Conservation (phyloP, 2,329 filamentous ascomycete genomes). For the Calonectria pteridis region DNA sequence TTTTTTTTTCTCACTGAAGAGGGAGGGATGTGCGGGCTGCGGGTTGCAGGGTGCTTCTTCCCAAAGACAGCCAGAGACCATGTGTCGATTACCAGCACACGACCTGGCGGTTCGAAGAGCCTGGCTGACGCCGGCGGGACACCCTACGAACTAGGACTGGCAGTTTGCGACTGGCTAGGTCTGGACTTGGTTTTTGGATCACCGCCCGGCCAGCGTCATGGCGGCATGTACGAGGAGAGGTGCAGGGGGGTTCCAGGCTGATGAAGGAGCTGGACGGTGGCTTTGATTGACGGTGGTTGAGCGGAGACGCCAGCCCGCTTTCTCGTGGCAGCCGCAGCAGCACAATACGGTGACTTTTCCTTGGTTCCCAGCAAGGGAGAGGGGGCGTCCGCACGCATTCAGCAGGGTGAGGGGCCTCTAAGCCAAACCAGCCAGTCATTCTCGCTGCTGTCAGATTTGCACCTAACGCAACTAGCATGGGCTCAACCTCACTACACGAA, state of each 20-base stretch:
- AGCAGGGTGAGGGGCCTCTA: slow-evolving; percentile 10
- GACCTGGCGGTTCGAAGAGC: slow-evolving; percentile 35
- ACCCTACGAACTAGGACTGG: slow-evolving; percentile 38
- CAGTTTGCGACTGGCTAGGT: slow-evolving; percentile 37
- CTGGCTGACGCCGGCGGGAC: slow-evolving; percentile 37
- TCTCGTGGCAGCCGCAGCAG: slow-evolving; percentile 14
- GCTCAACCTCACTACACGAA: slow-evolving; percentile 9
- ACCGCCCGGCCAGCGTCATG: slow-evolving; percentile 41
- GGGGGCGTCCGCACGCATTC: slow-evolving; percentile 14
- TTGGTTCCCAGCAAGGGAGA: slow-evolving; percentile 20
- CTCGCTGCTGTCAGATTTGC: slow-evolving; percentile 13
- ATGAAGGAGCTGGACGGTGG: slow-evolving; percentile 44
- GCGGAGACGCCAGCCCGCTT: slow-evolving; percentile 26
- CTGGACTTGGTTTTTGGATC: slow-evolving; percentile 43
- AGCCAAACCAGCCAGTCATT: slow-evolving; percentile 13
- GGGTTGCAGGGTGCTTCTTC: slow-evolving; percentile 11
- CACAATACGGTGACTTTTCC: slow-evolving; percentile 25
- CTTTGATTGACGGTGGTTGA: slow-evolving; percentile 44
- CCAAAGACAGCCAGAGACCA: slow-evolving; percentile 31
- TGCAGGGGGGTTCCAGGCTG: slow-evolving; percentile 42
- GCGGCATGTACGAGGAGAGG: slow-evolving; percentile 37
- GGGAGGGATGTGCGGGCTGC: slow-evolving; percentile 27
- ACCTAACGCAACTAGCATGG: slow-evolving; percentile 8
- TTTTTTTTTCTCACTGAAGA: slow-evolving; percentile 17
- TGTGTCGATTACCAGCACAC: slow-evolving; percentile 38